These are phyloP conservation scores for Rhizophagus clarus DNA, from an alignment of 192 early-diverging fungal species.

Conservation along the genomic window DNA sequence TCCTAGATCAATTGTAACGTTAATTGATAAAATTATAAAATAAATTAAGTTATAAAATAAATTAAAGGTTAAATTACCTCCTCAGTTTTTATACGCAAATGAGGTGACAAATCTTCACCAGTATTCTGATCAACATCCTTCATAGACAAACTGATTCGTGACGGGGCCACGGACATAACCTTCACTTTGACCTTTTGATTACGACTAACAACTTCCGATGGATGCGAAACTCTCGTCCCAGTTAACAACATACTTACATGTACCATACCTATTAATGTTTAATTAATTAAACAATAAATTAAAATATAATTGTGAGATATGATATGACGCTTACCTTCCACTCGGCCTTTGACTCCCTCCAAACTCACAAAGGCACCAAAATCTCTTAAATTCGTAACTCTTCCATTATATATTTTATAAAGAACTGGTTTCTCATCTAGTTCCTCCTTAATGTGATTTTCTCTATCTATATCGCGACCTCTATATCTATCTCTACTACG, in stretches of 20 bases:
- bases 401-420: conserved; percentile 92
- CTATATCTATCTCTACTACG: conserved; percentile 20
- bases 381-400: conserved; percentile 80
- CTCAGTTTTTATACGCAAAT: conserved; percentile 66
- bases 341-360: conserved; percentile 74
- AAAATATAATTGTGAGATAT: background rate
- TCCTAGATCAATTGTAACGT: conserved; percentile 36
- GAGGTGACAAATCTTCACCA: conserved; percentile 84
- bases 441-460: conserved; percentile 18
- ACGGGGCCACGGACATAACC: conserved; percentile 88
- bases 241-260: conserved; percentile 76
- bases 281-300: background rate
- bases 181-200: conserved; percentile 90
- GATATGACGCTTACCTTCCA: conserved; percentile 62
- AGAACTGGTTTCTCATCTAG: conserved; percentile 81
- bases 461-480: conserved; percentile 30
- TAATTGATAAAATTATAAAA: too few species aligned
- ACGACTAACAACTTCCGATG: conserved; percentile 84
- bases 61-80: conserved; percentile 32
- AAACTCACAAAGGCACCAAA: conserved; percentile 94
- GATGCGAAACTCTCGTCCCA: conserved; percentile 71
- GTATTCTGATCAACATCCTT: conserved; percentile 96
- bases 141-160: conserved; percentile 85
- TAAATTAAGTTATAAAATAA: too few species aligned
- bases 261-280: conserved; percentile 44